A percentile compares a stretch with the other conserved stretches of the same genome.
Conservation (phyloP, 2,329 filamentous ascomycete genomes). For the Mycosphaerella sp. region DNA sequence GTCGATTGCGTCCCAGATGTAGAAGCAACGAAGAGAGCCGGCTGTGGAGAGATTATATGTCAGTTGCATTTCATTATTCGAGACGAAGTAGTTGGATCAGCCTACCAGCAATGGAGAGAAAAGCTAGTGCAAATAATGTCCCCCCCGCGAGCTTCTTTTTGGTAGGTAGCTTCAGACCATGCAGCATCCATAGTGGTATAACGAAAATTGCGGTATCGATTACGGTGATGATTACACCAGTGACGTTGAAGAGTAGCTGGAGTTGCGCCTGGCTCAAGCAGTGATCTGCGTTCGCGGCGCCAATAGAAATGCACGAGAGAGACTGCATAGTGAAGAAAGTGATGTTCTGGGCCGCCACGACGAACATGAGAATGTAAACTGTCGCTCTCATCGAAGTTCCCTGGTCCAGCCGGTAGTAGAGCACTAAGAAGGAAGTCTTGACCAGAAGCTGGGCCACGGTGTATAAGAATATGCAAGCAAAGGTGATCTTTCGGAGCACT, state of each 20-base stretch:
- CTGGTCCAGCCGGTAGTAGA: constrained; percentile 17
- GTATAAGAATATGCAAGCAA: constrained; percentile 11
- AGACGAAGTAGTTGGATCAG: neutral
- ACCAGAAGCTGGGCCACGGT: constrained; percentile 12
- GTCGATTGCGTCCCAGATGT: constrained; percentile 13
- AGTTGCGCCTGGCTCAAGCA: constrained; percentile 8
- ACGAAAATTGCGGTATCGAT: constrained; percentile 12
- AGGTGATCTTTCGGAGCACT: constrained; percentile 10
- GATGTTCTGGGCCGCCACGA: constrained; percentile 7
- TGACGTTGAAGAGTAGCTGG: constrained; percentile 15
- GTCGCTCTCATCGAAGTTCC: constrained; percentile 14
- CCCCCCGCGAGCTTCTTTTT: constrained; percentile 13
- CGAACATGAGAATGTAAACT: constrained; percentile 12
- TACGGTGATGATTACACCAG: constrained; percentile 6
- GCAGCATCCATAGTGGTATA: constrained; percentile 15
- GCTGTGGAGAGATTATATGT: constrained; percentile 2
- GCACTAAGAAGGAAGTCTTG: constrained; percentile 13
- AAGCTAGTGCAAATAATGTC: constrained; percentile 13
- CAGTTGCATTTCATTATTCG: neutral
- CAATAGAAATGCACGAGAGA: constrained; percentile 10
- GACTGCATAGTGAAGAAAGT: constrained; percentile 5
- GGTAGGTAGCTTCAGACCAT: constrained; percentile 8
- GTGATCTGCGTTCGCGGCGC: neutral
- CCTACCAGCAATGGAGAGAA: constrained; percentile 15
- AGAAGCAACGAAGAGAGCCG: constrained; percentile 16